Evolutionary conservation across 805 yeast genomes (phyloP), one percentile per base, ranked within the genome.

Genomic region (Candida gorgasii): DNA sequence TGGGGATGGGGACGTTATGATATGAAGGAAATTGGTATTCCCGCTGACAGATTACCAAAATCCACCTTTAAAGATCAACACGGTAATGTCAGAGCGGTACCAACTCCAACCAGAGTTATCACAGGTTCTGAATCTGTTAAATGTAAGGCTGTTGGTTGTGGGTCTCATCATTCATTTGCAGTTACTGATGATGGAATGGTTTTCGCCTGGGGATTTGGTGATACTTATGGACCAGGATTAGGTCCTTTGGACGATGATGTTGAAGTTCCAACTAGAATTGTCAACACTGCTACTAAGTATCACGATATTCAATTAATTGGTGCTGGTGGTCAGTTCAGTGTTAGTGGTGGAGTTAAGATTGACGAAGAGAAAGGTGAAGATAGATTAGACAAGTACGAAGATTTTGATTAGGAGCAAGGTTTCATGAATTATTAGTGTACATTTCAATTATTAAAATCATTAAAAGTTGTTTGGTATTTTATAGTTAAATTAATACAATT

Each of bases 171-270:
- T 61, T 85, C 95, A 2, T 67, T 93, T 42, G 97, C 96, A 1
- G 75, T 90, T 4, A 80, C 95, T 3, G 77, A 73, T 16, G 89
- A 87, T 53, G 99, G 99, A 11, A 69, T 86, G 39, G 86, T 82
- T 1, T 93, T 81, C 68, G 79, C 97, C 1, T 93, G 99, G 99
- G 99, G 99, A 1, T 93, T 90, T 60, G 97, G 95, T 34, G 98
- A 92, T 52, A 90, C 97, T 1, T 93, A 89, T 64, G 99, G 96
- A 14, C 83, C 92, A 23, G 99, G 99, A 9, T 81, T 89, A 46
- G 99, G 99, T 6, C 90, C 89, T 14, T 82, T 86, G 27, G 97
- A 88, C 36, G 87, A 79, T 36, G 98, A 93, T 61, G 85, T 89
- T 42, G 95, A 82, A 40, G 70, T 71, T 15, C 99, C 99, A 33